Evolutionary conservation across 2,329 filamentous ascomycete genomes (phyloP).

Genomic region (Diaporthe ilicicola): DNA sequence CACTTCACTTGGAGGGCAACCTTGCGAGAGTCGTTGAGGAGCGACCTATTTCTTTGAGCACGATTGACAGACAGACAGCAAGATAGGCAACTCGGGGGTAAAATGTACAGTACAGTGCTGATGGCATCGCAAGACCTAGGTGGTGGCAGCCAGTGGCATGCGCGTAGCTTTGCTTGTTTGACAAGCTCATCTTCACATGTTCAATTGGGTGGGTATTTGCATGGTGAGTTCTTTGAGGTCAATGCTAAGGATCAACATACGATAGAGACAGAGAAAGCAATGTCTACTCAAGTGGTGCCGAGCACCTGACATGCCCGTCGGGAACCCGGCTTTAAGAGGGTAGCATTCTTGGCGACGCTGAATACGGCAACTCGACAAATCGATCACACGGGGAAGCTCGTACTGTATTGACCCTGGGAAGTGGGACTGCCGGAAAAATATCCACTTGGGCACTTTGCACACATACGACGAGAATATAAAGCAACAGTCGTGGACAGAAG

Average conservation of each 20-base stretch:
- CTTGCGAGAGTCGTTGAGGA: background rate
- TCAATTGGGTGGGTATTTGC: no score
- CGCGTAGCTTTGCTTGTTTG: no score
- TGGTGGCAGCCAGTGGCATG: no score
- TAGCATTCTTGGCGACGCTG: background rate
- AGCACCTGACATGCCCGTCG: background rate
- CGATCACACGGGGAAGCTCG: background rate
- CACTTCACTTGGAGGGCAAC: background rate
- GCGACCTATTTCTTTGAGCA: background rate
- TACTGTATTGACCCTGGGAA: background rate
- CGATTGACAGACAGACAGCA: background rate
- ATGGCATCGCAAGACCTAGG: no score
- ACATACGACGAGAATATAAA: background rate
- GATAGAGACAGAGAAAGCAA: background rate
- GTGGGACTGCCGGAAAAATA: background rate
- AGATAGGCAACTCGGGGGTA: background rate
- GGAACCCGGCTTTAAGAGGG: background rate
- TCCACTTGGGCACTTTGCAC: background rate
- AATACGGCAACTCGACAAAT: background rate
- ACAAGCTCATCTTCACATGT: no score
- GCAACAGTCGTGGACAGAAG: background rate
- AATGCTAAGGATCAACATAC: background rate
- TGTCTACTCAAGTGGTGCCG: background rate
- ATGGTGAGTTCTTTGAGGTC: background rate
- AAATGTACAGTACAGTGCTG: no score